These are phyloP conservation scores for Rhizophagus clarus DNA, from an alignment of 192 early-diverging fungal species.

Conservation along the genomic window DNA sequence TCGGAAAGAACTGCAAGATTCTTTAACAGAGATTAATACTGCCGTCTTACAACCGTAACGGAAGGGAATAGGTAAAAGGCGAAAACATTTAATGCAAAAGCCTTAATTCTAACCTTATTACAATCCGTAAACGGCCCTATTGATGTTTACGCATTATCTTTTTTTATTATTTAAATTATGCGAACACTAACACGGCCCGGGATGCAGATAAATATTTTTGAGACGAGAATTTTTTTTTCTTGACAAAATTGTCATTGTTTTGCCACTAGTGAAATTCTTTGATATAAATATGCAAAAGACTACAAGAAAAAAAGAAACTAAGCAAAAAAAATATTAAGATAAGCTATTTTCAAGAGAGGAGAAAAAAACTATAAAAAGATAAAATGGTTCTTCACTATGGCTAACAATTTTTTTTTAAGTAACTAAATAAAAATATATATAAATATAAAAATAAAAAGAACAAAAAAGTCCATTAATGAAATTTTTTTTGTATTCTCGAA, in stretches of 20 bases:
- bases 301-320: conserved; percentile 4
- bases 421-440: background rate
- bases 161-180: conserved; percentile 8
- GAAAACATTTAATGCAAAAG: background rate
- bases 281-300: background rate
- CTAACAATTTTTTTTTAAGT: background rate
- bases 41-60: conserved; percentile 4
- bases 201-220: conserved; percentile 20
- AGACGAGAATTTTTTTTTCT: conserved; percentile 17
- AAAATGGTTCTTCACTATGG: background rate
- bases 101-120: background rate
- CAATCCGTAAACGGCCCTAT: conserved; percentile 9
- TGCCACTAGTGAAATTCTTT: conserved; percentile 5
- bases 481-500: background rate
- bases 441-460: background rate
- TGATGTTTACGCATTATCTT: conserved; percentile 14
- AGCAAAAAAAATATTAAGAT: background rate
- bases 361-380: background rate
- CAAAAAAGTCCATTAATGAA: background rate
- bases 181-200: conserved; percentile 11
- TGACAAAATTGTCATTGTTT: conserved; percentile 10
- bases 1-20: background rate
- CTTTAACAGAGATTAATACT: background rate
- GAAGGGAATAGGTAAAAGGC: conserved; percentile 14
- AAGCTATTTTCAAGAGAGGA: background rate